Percentiles rank a stretch among this genome's conserved stretches.
These are phyloP conservation scores for Eucalyptus cloeziana DNA, from an alignment of 345 rosid genomes.

Conservation along the genomic window DNA sequence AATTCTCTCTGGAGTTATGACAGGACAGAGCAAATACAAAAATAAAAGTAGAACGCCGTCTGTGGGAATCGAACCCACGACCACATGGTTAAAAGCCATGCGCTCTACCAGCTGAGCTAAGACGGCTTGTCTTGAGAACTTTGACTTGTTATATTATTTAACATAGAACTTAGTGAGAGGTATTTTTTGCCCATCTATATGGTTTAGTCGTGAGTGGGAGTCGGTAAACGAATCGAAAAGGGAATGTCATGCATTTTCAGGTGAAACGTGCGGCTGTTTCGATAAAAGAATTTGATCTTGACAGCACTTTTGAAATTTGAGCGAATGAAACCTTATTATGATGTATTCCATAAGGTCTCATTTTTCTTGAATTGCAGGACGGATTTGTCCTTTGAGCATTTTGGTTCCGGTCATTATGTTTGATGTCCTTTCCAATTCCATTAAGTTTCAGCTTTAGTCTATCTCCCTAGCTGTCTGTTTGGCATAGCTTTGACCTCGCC, in stretches of 20 bases:
- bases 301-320: neutral
- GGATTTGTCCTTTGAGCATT: neutral
- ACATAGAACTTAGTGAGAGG: accelerated
- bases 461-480: neutral
- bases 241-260: neutral
- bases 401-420: neutral
- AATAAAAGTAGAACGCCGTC: slow-evolving; percentile 20
- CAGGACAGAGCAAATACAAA: neutral
- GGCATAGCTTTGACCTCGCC: neutral
- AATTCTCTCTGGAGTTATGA: neutral
- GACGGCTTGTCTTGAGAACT: neutral
- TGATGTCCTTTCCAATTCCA: neutral
- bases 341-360: neutral
- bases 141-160: neutral
- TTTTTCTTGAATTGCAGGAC: neutral
- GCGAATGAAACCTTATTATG: neutral
- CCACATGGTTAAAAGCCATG: slow-evolving; percentile 79
- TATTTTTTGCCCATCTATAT: too few species aligned
- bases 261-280: neutral
- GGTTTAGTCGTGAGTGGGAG: neutral
- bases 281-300: neutral
- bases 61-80: slow-evolving; percentile 79
- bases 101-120: slow-evolving; percentile 86
- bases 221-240: neutral
- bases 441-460: neutral